Evolutionary conservation across 2,329 filamentous ascomycete genomes (phyloP).

Genomic region (Phaeosphaeriaceae sp.): DNA sequence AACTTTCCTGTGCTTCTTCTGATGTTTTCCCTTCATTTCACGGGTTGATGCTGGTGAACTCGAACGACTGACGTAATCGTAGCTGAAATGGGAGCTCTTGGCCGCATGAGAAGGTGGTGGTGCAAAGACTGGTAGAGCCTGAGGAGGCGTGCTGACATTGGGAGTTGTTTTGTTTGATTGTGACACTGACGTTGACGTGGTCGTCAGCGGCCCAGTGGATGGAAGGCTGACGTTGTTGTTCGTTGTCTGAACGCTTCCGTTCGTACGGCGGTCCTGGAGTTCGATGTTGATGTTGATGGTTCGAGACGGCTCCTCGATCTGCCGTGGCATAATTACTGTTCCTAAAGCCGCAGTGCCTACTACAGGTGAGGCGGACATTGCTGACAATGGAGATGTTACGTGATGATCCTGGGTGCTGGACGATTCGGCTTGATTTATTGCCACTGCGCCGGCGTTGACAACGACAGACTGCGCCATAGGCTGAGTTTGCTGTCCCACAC

Average conservation of each 20-base stretch:
- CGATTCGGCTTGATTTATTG: background rate
- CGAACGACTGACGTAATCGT: conserved; percentile 32
- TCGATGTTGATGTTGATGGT: conserved; percentile 43
- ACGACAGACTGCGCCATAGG: background rate
- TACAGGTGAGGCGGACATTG: conserved; percentile 42
- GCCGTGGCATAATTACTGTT: conserved; percentile 41
- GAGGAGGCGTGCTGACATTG: conserved; percentile 21
- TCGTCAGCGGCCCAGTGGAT: conserved; percentile 18
- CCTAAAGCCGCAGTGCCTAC: conserved; percentile 41
- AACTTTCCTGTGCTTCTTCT: conserved; percentile 42
- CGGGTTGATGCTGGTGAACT: conserved; percentile 29
- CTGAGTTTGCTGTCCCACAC: background rate
- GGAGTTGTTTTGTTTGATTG: conserved; percentile 15
- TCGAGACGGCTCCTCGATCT: conserved; percentile 29
- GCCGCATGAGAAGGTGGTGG: conserved; percentile 38
- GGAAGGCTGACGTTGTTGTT: conserved; percentile 22
- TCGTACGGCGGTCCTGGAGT: conserved; percentile 34
- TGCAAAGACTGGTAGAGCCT: conserved; percentile 35
- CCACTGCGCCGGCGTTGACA: background rate
- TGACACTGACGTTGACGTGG: conserved; percentile 26
- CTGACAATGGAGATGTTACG: conserved; percentile 34
- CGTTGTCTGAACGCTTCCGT: conserved; percentile 16
- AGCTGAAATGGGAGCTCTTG: conserved; percentile 35
- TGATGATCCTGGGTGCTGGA: conserved; percentile 17
- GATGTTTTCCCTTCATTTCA: conserved; percentile 32